Base-by-base conservation (phyloP, 1,139 yeast species). In the Blastobotrys indianensis region DNA sequence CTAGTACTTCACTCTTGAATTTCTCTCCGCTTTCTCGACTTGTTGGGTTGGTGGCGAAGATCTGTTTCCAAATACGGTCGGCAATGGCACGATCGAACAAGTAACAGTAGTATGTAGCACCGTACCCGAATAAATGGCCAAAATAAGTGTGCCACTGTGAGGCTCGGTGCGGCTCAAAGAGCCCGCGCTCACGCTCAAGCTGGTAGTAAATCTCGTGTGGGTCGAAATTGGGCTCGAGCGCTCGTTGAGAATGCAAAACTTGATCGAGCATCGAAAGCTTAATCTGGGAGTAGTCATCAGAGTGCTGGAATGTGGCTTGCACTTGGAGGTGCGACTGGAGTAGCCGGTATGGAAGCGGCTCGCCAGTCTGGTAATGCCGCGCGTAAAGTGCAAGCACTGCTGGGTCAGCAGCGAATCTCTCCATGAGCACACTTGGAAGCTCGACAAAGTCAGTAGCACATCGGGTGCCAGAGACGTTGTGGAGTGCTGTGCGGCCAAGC, bases 381-480 rank as follows among this genome's bases (percentile, higher is more conserved):
- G 95, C 95, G 54, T 86, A 85, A 32, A 77, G 69, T 40, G 77
- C 70, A 43, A 92, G 67, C 0, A 94, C 95, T 33, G 90, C 68
- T 3, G 83, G 80, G 58, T 87, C 94, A 42, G 80, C 78, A 28
- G 95, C 92, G 66, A 92, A 92, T 55, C 81, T 82, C 61, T 92
- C 99, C 95, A 90, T 92, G 44, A 92, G 66, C 13, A 92, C 94
- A 11, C 97, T 87, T 1, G 99, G 99, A 40, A 92, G 69, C 64
- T 92, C 98, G 30, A 94, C 98, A 68, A 92, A 92, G 63, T 92
- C 98, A 0, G 98, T 87, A 6, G 88, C 85, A 61, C 97, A 92
- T 51, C 99, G 73, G 0, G 98, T 92, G 2, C 99, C 98, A 20
- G 94, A 82, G 12, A 92, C 82, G 61, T 90, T 94, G 61, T 94